These are phyloP conservation scores for Macrolepiota dolichaula DNA, from an alignment of 768 basidiomycete species.

Conservation along the genomic window DNA sequence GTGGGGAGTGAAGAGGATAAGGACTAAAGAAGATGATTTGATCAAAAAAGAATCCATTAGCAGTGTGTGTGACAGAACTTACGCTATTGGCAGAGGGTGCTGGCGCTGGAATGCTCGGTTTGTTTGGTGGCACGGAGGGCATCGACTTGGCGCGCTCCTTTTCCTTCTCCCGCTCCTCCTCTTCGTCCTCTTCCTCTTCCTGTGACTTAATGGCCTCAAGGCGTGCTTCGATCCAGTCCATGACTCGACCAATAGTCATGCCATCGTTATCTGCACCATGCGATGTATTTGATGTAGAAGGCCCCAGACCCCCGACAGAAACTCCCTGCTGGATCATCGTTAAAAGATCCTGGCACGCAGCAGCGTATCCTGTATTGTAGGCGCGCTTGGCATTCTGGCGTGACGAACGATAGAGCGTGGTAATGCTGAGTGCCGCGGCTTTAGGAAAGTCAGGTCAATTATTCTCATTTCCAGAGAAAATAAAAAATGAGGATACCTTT, in stretches of 20 bases:
- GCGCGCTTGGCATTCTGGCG: slow-evolving; percentile 73
- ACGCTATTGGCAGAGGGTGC: background rate
- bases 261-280: slow-evolving; percentile 50
- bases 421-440: slow-evolving; percentile 85
- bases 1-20: slow-evolving; percentile 5
- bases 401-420: slow-evolving; percentile 80
- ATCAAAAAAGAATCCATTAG: background rate
- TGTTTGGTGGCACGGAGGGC: slow-evolving; percentile 14
- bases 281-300: slow-evolving; percentile 33
- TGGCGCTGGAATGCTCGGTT: slow-evolving; percentile 2
- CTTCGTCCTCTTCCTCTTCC: slow-evolving; percentile 82
- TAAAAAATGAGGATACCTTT: slow-evolving; percentile 49
- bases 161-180: slow-evolving; percentile 66
- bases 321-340: slow-evolving; percentile 83
- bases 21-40: background rate
- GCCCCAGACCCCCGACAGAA: slow-evolving; percentile 51
- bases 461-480: slow-evolving; percentile 11
- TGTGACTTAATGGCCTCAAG: slow-evolving; percentile 70
- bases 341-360: slow-evolving; percentile 78
- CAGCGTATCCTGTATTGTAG: slow-evolving; percentile 76
- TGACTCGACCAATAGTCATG: slow-evolving; percentile 73
- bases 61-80: background rate
- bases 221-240: slow-evolving; percentile 85
- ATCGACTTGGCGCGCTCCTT: slow-evolving; percentile 35
- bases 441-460: slow-evolving; percentile 9